Percentiles rank a stretch among this genome's conserved stretches.
phyloP scores from a whole-genome alignment of 2,329 filamentous ascomycete genomes.

The Trichoderma semiorbis region DNA sequence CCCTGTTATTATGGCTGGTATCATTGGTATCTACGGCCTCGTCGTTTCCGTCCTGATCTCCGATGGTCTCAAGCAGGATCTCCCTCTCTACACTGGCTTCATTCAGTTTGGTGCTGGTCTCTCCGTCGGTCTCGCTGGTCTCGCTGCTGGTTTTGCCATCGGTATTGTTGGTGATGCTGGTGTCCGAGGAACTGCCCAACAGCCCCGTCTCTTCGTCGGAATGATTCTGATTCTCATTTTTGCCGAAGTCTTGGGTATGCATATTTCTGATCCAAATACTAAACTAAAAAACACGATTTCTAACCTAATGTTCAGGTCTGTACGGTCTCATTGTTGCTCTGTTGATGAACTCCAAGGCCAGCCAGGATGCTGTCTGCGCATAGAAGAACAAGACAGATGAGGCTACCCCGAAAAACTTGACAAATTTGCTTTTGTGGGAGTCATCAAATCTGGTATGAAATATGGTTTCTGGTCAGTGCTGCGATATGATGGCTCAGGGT shows the following conservation, averaged over 20 bases:
- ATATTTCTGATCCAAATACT: not conserved
- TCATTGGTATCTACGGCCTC: conserved; percentile 72
- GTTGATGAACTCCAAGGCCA: conserved; percentile 97
- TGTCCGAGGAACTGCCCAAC: conserved; percentile 45
- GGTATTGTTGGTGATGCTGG: conserved; percentile 46
- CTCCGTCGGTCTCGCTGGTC: conserved; percentile 42
- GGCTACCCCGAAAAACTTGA: conserved; percentile 16
- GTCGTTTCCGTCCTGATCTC: conserved; percentile 45
- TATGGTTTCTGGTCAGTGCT: conserved; percentile 8
- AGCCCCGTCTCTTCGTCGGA: conserved; percentile 44
- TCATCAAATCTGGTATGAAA: conserved; percentile 1
- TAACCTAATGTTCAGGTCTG: conserved; percentile 62
- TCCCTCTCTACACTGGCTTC: conserved; percentile 42
- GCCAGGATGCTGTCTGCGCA: conserved; percentile 56
- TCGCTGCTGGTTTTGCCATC: conserved; percentile 46
- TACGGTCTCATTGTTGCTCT: conserved; percentile 98
- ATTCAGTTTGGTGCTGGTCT: conserved; percentile 44
- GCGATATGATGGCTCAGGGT: conserved; percentile 2
- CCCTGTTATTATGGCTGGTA: conserved; percentile 99
- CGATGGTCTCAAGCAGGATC: conserved; percentile 38
- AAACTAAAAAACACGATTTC: conserved; percentile 5
- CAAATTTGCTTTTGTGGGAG: not conserved
- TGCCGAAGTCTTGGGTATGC: conserved; percentile 84
- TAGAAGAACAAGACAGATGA: not conserved
- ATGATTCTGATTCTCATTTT: conserved; percentile 50